Evolutionary conservation across 345 rosid genomes (phyloP).

Genomic region (Anacardium occidentale): DNA sequence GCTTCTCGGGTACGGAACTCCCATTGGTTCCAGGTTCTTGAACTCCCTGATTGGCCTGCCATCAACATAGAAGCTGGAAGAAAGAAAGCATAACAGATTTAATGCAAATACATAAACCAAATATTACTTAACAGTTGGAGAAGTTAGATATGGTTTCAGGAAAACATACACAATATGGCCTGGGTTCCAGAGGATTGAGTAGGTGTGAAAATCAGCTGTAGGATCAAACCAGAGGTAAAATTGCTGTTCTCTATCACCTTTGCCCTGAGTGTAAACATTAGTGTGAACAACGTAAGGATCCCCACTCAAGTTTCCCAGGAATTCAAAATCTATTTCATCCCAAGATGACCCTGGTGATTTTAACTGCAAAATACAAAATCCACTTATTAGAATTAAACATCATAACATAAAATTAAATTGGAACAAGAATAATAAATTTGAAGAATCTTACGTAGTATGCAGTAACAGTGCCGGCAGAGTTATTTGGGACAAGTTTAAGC

Average conservation of each 20-base stretch:
- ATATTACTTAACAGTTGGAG: neutral
- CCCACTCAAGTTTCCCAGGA: conserved; percentile 69
- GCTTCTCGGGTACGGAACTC: conserved; percentile 48
- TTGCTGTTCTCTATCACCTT: conserved; percentile 73
- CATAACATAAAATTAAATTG: neutral
- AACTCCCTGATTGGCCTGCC: conserved; percentile 49
- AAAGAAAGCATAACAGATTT: neutral
- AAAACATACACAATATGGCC: conserved; percentile 49
- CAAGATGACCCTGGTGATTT: conserved; percentile 52
- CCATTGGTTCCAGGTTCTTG: conserved; percentile 49
- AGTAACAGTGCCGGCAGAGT: conserved; percentile 50
- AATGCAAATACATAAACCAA: neutral
- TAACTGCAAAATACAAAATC: conserved; percentile 35
- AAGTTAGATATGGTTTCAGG: neutral
- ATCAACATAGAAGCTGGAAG: conserved; percentile 49
- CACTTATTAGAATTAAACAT: neutral
- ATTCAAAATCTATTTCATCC: conserved; percentile 81
- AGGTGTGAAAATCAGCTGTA: conserved; percentile 65
- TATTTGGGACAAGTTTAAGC: conserved; percentile 40
- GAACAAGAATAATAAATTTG: neutral
- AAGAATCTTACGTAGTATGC: conserved; percentile 30
- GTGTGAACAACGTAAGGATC: conserved; percentile 67
- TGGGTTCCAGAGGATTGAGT: conserved; percentile 68
- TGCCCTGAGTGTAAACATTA: conserved; percentile 60
- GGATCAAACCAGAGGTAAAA: conserved; percentile 76